Base-by-base conservation (phyloP, 441 rosid species). In the Hura crepitans region DNA sequence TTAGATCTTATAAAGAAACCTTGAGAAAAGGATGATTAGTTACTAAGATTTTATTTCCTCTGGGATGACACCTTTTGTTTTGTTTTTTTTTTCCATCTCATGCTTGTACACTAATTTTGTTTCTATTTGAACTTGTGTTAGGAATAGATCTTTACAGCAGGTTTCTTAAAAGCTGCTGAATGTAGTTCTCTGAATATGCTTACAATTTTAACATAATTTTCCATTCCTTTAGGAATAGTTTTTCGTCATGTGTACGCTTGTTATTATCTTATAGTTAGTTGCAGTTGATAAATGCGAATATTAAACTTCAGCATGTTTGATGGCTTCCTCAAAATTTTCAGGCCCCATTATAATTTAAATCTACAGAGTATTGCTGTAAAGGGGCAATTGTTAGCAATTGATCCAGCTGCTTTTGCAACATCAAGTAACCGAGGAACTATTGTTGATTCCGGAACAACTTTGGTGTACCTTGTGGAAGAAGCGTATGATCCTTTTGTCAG, bases 301-400 rank as follows among this genome's bases (percentile, higher is more conserved):
- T 20, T 46, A 42, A 55, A 65, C 70, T n/a, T n/a, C 64, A 31
- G 51, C 62, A 53, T 60, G 54, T 61, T 74, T 79, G 68, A 81
- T 51, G 35, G 42, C 50, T 70, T 68, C 51, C 66, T 77, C 71
- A 69, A 47, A 76, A 66, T 70, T 75, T 81, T 72, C 85, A 96
- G 99, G 96, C 87, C 97, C 65, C 99, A 96, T 85, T 96, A 96
- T 83, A 96, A 93, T 81, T 85, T 96, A 78, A 80, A 93, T 80
- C 87, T 96, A 50, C 87, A 77, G 84, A 93, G 97, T 85, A 96
- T 96, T 80, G 83, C 99, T 25, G 96, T 93, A 58, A 84, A 82
- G 61, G 96, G 96, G 12, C 90, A 83, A 78, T 69, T 66, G 75
- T 74, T 96, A 71, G 68, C 85, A 1, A 86, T 93, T 65, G 88